phyloP scores from a whole-genome alignment of 2,329 filamentous ascomycete genomes.

The Gyromitra esculenta region DNA sequence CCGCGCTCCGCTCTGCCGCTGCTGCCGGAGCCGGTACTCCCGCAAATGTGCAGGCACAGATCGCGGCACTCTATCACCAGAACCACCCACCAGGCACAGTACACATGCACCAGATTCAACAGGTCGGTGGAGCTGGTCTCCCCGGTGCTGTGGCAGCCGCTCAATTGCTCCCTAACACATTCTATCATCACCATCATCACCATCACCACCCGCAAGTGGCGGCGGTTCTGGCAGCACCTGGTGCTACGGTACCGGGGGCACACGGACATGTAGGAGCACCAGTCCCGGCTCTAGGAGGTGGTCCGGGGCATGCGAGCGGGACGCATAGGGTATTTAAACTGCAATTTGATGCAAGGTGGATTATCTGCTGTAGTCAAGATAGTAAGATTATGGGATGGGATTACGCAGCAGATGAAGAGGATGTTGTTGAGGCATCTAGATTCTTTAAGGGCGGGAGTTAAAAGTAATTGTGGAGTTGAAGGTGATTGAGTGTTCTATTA shows the following conservation, averaged over 20 bases:
- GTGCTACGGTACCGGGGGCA: conserved; percentile 1
- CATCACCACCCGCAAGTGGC: conserved; percentile 61
- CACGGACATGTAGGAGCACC: background rate
- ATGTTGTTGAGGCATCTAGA: conserved; percentile 78
- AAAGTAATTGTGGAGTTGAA: background rate
- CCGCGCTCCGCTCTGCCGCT: conserved; percentile 35
- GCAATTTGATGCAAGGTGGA: conserved; percentile 91
- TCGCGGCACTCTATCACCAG: conserved; percentile 28
- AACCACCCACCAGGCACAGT: conserved; percentile 28
- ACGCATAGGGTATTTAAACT: conserved; percentile 85
- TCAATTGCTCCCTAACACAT: conserved; percentile 40
- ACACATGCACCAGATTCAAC: conserved; percentile 54
- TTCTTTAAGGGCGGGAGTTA: conserved; percentile 71
- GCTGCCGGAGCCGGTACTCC: conserved; percentile 44
- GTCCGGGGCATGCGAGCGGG: conserved; percentile 15
- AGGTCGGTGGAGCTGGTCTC: conserved; percentile 42
- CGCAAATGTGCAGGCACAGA: conserved; percentile 37
- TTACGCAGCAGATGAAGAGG: conserved; percentile 85
- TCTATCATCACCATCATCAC: conserved; percentile 51
- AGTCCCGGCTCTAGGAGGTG: background rate
- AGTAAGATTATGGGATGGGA: conserved; percentile 96
- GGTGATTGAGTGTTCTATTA: background rate
- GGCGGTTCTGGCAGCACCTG: conserved; percentile 7
- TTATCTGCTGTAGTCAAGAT: conserved; percentile 94
- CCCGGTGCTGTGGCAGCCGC: conserved; percentile 49